Base-by-base conservation (phyloP, 2,329 filamentous ascomycete genomes). In the Hypoxylon sp. region DNA sequence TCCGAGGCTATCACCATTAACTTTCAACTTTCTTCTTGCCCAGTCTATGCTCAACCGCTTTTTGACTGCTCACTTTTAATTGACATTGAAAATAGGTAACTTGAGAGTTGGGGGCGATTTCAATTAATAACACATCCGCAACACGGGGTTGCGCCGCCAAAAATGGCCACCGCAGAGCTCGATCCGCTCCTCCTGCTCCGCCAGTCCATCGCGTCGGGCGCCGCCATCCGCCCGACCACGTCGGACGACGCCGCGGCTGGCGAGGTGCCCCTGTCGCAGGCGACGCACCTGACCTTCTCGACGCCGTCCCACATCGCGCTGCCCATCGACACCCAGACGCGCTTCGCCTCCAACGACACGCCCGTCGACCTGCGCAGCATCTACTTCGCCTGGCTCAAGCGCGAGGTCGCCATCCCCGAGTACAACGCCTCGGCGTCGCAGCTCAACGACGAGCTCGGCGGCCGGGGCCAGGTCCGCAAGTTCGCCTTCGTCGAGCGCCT, bases 311-410 rank as follows among this genome's bases (percentile, higher is more conserved):
- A 86, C 64, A 82, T 88, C 57, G 83, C 88, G 5, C 84, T 96
- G 61, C 83, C 90, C 1, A 86, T 97, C 68, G 88, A 87, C 52
- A 85, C 86, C 13, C 84, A 89, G 8, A 99, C 95, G 70, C 92
- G 95, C 72, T 98, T 98, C 81, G 85, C 91, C 64, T 94, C 92
- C n/a, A 86, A 87, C 61, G 87, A 86, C 71, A 84, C 87, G 58
- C 85, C 90, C 4, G 89, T 97, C 72, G 92, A 97, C 76, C 84
- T 99, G 70, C 93, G 95, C 75, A 95, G 91, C 76, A 94, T 97
- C 79, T 97, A 94, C 82, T 97, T 98, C 75, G 93, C 93, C 58
- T 99, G 93, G 93, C 84, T 92, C 73, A 96, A 97, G 80, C 93
- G 93, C 77, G 94, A 98, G 80, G 88, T 91, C 57, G 88, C 91